Percentiles rank a stretch among this genome's conserved stretches.
Conservation (phyloP, 2,329 filamentous ascomycete species). For the Diaporthe ilicicola region DNA sequence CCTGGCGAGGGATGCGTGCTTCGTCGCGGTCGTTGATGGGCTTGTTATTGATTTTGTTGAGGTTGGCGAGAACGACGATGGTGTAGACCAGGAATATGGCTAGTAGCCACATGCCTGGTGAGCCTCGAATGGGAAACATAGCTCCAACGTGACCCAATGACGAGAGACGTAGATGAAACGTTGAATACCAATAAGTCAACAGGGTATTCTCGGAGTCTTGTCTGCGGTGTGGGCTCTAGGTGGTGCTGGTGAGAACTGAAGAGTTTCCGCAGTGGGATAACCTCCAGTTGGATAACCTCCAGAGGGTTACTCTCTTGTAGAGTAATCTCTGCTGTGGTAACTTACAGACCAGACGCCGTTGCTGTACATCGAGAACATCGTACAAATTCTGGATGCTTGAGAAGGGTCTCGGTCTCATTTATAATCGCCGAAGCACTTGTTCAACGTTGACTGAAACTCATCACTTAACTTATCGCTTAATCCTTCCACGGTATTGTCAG, state of each 20-base stretch:
- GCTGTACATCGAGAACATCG: not conserved
- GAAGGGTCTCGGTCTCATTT: not conserved
- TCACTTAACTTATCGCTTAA: not conserved
- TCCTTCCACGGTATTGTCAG: not conserved
- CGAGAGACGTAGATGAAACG: not conserved
- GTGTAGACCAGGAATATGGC: not conserved
- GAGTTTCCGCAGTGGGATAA: not conserved
- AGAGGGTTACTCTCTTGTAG: not conserved
- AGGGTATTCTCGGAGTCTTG: conserved; percentile 35
- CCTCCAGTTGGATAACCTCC: too few species aligned
- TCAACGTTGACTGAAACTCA: not conserved
- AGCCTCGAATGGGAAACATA: not conserved
- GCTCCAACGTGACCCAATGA: not conserved
- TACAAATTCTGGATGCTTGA: not conserved
- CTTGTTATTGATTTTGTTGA: not conserved
- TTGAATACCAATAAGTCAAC: not conserved
- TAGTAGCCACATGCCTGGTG: not conserved
- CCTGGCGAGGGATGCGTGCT: too few species aligned
- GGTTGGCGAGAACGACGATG: not conserved
- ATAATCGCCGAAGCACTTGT: not conserved
- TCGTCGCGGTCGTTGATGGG: not conserved
- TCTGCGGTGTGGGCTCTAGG: not conserved
- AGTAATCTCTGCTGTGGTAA: not conserved
- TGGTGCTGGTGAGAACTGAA: not conserved
- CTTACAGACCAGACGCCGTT: too few species aligned